These are phyloP conservation scores for Claviceps sp. DNA, from an alignment of 2,329 filamentous ascomycete species.

Conservation along the genomic window DNA sequence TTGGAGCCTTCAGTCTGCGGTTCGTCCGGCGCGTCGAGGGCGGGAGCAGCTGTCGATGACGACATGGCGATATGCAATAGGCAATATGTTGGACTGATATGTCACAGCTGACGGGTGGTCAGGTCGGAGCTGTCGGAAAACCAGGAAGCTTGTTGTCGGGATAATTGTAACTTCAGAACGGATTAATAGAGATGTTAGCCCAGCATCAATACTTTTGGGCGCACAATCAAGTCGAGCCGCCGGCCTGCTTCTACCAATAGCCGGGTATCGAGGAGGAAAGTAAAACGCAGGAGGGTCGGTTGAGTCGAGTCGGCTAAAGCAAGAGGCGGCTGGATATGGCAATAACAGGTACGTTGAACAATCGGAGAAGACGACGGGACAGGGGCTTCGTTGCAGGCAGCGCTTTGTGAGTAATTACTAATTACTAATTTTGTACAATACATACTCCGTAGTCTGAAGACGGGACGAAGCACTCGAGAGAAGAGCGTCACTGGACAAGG, in stretches of 20 bases:
- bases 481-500: neutral
- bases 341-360: neutral
- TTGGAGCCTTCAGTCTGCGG: conserved; percentile 68
- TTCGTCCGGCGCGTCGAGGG: conserved; percentile 27
- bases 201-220: too few species aligned
- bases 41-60: conserved; percentile 22
- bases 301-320: neutral
- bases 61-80: conserved; percentile 17
- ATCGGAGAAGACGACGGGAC: neutral
- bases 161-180: neutral
- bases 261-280: neutral
- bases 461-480: too few species aligned
- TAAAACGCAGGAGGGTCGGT: neutral
- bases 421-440: too few species aligned
- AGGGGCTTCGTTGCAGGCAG: neutral
- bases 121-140: neutral
- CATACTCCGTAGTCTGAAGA: too few species aligned
- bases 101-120: neutral
- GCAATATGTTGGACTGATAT: neutral
- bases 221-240: too few species aligned
- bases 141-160: neutral
- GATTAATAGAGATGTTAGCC: neutral
- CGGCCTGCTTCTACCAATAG: too few species aligned
- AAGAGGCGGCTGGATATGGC: neutral
- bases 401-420: neutral